Evolutionary conservation across 2,329 filamentous ascomycete species (phyloP).

Genomic region (Aspergillus chevalieri): DNA sequence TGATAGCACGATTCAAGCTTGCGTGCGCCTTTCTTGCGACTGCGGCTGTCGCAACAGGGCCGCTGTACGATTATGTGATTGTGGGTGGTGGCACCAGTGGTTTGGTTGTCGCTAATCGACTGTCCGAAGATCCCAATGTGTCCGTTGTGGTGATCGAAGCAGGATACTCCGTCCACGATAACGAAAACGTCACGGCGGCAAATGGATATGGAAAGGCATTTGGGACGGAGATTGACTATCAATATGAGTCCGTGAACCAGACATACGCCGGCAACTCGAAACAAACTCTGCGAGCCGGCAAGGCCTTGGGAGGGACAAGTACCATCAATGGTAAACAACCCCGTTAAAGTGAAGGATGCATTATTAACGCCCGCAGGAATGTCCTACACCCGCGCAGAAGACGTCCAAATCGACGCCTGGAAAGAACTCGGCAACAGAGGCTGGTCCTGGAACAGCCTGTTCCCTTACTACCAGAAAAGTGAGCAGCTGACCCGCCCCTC

Average conservation of each 20-base stretch:
- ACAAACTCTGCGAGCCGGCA: conserved; percentile 35
- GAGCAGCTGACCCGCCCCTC: conserved; percentile 19
- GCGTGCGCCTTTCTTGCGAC: neutral
- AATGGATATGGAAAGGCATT: conserved; percentile 20
- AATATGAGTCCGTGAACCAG: conserved; percentile 34
- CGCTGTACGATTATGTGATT: conserved; percentile 28
- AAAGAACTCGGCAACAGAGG: conserved; percentile 25
- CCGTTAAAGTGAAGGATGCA: conserved; percentile 24
- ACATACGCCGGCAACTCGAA: conserved; percentile 27
- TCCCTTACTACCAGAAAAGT: conserved; percentile 23
- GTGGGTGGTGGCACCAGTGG: conserved; percentile 33
- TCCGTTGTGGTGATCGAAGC: conserved; percentile 30
- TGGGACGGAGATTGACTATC: conserved; percentile 35
- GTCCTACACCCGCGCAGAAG: conserved; percentile 34
- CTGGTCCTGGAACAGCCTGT: conserved; percentile 23
- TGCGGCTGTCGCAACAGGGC: neutral
- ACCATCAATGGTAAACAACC: conserved; percentile 37
- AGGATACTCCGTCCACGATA: conserved; percentile 25
- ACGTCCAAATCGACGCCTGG: conserved; percentile 36
- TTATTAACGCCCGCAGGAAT: conserved; percentile 19
- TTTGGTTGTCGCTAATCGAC: conserved; percentile 29
- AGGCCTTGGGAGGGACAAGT: conserved; percentile 40
- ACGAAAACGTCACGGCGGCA: conserved; percentile 22
- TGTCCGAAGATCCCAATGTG: conserved; percentile 25
- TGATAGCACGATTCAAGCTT: neutral